phyloP scores from a whole-genome alignment of 139 green algal genomes.

The Auxenochlorella pyrenoidosa region DNA sequence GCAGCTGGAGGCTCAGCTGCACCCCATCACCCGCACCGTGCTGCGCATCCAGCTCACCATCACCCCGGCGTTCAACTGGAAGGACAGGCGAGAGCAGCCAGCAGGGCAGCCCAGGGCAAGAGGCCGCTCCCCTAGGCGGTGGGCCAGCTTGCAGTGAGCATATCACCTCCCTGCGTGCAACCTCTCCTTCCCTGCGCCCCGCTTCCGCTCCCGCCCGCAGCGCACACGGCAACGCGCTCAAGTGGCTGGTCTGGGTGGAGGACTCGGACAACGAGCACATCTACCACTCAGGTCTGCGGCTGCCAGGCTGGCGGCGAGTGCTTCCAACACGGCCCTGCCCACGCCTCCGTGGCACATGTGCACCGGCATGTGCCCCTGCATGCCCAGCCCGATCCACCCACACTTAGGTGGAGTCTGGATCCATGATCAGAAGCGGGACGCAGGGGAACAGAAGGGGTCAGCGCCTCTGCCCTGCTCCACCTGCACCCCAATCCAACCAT shows the following conservation, averaged over 20 bases:
- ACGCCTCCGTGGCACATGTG: background rate
- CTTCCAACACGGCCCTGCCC: background rate
- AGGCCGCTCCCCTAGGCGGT: no score
- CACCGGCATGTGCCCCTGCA: background rate
- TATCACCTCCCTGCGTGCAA: no score
- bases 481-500: background rate
- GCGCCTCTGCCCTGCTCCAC: background rate
- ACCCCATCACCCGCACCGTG: constrained; percentile 96
- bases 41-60: constrained; percentile 86
- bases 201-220: constrained; percentile 9
- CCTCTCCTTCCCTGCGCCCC: background rate
- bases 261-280: constrained; percentile 94
- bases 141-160: no score
- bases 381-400: background rate
- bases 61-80: constrained; percentile 83
- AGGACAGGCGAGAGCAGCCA: constrained; percentile 52
- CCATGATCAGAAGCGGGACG: no score
- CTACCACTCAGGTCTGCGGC: constrained; percentile 84
- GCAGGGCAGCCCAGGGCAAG: no score
- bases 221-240: constrained; percentile 72
- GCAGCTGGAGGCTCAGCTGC: constrained; percentile 67
- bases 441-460: no score
- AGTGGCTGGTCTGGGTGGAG: constrained; percentile 93
- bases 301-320: background rate
- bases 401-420: no score